Base-by-base conservation (phyloP, 192 early-diverging fungal genomes). In the Coemansia sp. region DNA sequence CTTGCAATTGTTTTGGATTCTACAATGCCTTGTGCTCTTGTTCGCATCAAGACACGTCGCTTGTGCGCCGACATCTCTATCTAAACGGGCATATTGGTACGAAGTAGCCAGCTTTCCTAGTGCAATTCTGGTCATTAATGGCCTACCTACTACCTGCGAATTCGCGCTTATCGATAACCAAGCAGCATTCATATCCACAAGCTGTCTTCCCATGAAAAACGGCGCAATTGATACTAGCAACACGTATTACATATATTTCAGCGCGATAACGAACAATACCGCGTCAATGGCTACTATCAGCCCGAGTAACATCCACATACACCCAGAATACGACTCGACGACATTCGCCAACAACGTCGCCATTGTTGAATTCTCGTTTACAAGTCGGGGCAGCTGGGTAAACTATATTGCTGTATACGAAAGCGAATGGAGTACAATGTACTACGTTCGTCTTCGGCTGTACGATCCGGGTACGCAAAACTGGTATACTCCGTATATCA, bases 291-390 rank as follows among this genome's bases (percentile, higher is more conserved):
- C 20, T 2, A 48, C 22, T 0, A 54, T 33, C 28, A 54, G 17
- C 17, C 29, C 52, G n/a, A 54, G 19, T 6, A 30, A 72, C n/a
- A 54, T 72, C 8, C 50, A 64, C 22, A 57, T 72, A 0, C 63
- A 72, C n/a, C 70, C 70, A 0, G 15, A 30, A 6, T 72, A 50
- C 14, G 48, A 72, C 59, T 25, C 59, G 0, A 31, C 25, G 8
- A 58, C 63, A 13, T 59, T 65, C 50, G 70, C 70, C 27, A 66
- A 72, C 64, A 66, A 72, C 55, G 58, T 72, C 22, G 64, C 70
- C 6, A 44, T 72, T 3, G 62, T 62, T 31, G 23, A 34, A 13
- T 66, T 29, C 22, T 17, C 33, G 28, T 57, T 50, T 33, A 50
- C 36, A 3, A 29, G 38, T 13, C 31, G 40, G 4, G 34, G 47